phyloP scores from a whole-genome alignment of 208 protist genomes.

The Wallacemonas rigidus region DNA sequence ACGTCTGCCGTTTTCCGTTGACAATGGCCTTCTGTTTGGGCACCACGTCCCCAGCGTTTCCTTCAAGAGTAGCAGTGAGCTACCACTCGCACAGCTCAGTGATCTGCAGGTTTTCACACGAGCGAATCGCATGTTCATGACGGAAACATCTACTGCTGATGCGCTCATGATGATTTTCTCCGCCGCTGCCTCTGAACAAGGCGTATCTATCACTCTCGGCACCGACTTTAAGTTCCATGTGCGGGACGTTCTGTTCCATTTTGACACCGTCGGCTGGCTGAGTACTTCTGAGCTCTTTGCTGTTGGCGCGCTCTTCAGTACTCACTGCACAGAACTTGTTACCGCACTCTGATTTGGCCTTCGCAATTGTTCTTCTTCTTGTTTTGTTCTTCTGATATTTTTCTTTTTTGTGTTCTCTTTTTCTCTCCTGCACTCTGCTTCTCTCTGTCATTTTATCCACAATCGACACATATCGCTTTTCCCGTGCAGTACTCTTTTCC shows the following conservation, averaged over 20 bases:
- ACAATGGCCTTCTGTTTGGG: background rate
- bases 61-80: background rate
- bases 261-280: slow-evolving; percentile 13
- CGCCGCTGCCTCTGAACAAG: background rate
- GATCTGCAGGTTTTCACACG: background rate
- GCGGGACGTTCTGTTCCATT: slow-evolving; percentile 3
- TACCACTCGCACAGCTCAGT: slow-evolving; percentile 1
- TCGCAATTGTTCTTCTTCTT: background rate
- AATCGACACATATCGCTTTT: too few species aligned
- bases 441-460: too few species aligned
- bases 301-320: slow-evolving; percentile 1
- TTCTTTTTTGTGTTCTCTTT: slow-evolving; percentile 1
- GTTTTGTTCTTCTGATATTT: slow-evolving; percentile 12
- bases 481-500: too few species aligned
- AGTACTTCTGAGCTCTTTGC: slow-evolving; percentile 5
- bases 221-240: slow-evolving; percentile 2
- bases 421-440: background rate
- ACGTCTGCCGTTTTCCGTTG: background rate
- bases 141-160: background rate
- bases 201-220: background rate
- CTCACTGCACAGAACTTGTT: background rate
- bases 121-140: background rate
- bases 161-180: slow-evolving; percentile 11
- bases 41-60: background rate
- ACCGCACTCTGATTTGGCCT: background rate